Evolutionary conservation across 2,329 filamentous ascomycete genomes (phyloP).

Genomic region (Xylaria sp.): DNA sequence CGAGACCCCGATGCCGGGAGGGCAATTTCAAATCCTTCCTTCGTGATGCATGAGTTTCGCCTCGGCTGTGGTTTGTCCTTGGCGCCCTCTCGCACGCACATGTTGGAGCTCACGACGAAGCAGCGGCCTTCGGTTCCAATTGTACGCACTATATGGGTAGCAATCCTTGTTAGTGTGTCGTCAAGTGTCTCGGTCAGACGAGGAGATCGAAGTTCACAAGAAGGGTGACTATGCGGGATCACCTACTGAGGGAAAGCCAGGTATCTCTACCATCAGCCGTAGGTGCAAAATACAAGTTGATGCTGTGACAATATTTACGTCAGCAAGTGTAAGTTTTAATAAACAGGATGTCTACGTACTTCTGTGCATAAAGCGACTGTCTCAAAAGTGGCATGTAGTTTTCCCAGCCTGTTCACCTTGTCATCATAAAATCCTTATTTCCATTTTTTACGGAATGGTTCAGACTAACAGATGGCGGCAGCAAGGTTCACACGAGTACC

Average conservation of each 20-base stretch:
- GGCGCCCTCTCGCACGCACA: slow-evolving; percentile 69
- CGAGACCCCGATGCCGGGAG: slow-evolving; percentile 42
- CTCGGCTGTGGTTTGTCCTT: slow-evolving; percentile 29
- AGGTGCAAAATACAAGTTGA: slow-evolving; percentile 90
- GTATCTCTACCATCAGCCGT: slow-evolving; percentile 87
- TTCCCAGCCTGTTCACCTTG: no score
- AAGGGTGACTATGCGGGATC: slow-evolving; percentile 41
- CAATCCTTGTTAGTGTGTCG: neutral
- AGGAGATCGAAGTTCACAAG: no score
- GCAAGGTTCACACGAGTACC: slow-evolving; percentile 83
- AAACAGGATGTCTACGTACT: slow-evolving; percentile 50
- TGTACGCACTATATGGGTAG: slow-evolving; percentile 69
- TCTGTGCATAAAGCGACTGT: slow-evolving; percentile 86
- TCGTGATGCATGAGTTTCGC: slow-evolving; percentile 56
- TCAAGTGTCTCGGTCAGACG: neutral
- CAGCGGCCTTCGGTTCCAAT: slow-evolving; percentile 83
- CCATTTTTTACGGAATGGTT: no score
- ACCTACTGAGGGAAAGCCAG: slow-evolving; percentile 66
- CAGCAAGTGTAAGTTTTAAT: neutral
- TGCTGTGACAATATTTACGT: slow-evolving; percentile 44
- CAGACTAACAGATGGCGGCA: slow-evolving; percentile 91
- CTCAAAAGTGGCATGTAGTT: slow-evolving; percentile 94
- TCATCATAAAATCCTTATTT: no score
- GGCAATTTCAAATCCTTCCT: slow-evolving; percentile 61
- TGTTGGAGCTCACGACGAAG: slow-evolving; percentile 87